These are phyloP conservation scores for Sporothrix variecibatus DNA, from an alignment of 2,329 filamentous ascomycete genomes.

Conservation along the genomic window DNA sequence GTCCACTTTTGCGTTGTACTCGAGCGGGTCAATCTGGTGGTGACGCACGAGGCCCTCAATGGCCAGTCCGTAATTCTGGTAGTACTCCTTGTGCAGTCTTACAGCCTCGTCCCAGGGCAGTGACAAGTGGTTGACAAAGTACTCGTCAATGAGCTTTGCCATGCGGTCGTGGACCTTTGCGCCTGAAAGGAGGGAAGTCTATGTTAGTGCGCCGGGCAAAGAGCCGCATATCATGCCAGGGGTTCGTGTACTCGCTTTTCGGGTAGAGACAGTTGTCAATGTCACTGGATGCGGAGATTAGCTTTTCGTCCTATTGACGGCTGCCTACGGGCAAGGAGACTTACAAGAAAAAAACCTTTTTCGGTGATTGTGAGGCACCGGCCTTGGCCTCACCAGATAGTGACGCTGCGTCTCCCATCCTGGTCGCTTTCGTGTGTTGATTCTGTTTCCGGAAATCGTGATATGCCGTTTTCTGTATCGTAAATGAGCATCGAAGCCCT, in stretches of 20 bases:
- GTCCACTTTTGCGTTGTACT: constrained; percentile 93
- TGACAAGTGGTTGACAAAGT: constrained; percentile 68
- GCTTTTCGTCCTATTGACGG: not conserved
- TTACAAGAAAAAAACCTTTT: constrained; percentile 50
- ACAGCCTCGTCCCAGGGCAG: constrained; percentile 77
- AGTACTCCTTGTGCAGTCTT: constrained; percentile 86
- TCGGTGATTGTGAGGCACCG: constrained; percentile 1
- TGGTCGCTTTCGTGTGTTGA: not conserved
- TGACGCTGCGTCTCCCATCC: constrained; percentile 21
- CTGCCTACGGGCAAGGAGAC: constrained; percentile 21
- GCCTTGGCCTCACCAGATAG: not conserved
- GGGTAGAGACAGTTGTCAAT: constrained; percentile 98
- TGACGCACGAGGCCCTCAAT: constrained; percentile 92
- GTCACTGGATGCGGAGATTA: constrained; percentile 66
- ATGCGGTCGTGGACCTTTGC: constrained; percentile 86
- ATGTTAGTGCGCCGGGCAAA: not conserved
- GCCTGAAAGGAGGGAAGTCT: constrained; percentile 45
- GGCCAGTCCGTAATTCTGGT: constrained; percentile 93
- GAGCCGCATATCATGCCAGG: no score
- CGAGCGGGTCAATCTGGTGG: constrained; percentile 91
- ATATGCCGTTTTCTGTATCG: constrained; percentile 4
- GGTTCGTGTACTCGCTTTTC: constrained; percentile 60
- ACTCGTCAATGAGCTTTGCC: constrained; percentile 73
- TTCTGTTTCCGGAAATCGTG: not conserved
- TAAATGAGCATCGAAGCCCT: constrained; percentile 22